Evolutionary conservation across 2,329 filamentous ascomycete species (phyloP), one percentile per base, ranked within the genome.

Genomic region (Nemania diffusa): DNA sequence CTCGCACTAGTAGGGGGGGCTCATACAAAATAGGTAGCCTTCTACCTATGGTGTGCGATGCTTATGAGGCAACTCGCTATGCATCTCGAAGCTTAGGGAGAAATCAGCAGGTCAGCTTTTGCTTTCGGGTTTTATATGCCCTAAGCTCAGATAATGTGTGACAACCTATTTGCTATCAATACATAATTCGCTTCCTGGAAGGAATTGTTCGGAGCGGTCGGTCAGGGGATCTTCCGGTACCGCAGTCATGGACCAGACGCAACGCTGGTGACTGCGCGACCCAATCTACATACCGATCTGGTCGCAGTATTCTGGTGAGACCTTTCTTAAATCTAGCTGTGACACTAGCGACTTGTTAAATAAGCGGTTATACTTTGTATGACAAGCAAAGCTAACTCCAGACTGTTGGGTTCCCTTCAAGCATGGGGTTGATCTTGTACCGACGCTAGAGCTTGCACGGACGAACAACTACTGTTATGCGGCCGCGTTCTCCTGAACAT

Each of bases 221-320:
- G 62, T 69, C 32, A 57, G 27, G 24, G 17, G 29, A 60, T 40
- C 46, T 20, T 52, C 15, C 48, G 57, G 42, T 67, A 57, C 66
- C 51, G 53, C 56, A 58, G 59, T 65, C 61, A 58, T 50, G 60
- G 51, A 61, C 57, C 48, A 61, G 58, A 61, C 58, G 62, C 57
- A 62, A 69, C 46, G 57, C 71, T 57, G 37, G 67, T 57, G 27
- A 55, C 58, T 64, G 63, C 64, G 62, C 57, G 53, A 64, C 53
- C 61, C 70, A 34, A 55, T 62, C 53, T 58, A 48, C 69, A 61
- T 65, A 57, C 52, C 44, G 62, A 59, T 51, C 51, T 40, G 37
- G 24, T 52, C 11, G 26, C 37, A 57, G 32, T 5, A n/a, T 46
- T 27, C 32, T 60, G 40, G 55, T 24, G 13, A 42, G 46, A 50